Percentiles rank a stretch among this genome's conserved stretches.
Evolutionary conservation across 2,329 filamentous ascomycete species (phyloP).

Genomic region (Microsporum canis): DNA sequence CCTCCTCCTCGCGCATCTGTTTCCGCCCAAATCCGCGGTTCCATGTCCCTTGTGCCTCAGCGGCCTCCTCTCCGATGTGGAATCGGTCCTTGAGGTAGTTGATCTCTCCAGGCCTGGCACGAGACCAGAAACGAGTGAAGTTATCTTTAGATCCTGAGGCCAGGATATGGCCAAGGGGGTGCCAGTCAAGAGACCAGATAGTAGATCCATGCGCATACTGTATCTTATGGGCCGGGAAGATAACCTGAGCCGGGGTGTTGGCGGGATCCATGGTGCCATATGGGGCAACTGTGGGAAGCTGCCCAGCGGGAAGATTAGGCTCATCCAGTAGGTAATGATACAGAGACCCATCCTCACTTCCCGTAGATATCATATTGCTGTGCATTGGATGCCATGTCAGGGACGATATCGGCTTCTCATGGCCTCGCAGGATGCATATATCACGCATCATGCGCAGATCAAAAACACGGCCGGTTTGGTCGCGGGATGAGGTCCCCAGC

Average conservation of each 20-base stretch:
- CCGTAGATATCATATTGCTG: constrained; percentile 76
- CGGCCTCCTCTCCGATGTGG: constrained; percentile 87
- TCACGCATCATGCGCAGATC: constrained; percentile 98
- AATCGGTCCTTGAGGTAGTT: constrained; percentile 80
- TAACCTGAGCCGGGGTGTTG: constrained; percentile 74
- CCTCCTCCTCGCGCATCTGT: constrained; percentile 80
- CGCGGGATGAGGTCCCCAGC: constrained; percentile 82
- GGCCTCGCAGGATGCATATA: constrained; percentile 81
- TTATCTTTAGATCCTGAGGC: constrained; percentile 94
- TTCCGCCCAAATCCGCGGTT: constrained; percentile 66
- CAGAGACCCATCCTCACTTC: constrained; percentile 77
- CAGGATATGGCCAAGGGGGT: constrained; percentile 88
- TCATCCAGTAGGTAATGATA: constrained; percentile 95
- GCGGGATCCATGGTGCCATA: constrained; percentile 74
- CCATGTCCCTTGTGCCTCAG: constrained; percentile 91
- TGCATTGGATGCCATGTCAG: constrained; percentile 91
- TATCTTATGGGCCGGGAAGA: constrained; percentile 79
- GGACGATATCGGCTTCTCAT: constrained; percentile 92
- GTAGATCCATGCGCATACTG: constrained; percentile 86
- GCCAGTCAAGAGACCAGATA: constrained; percentile 97
- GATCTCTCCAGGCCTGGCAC: constrained; percentile 76
- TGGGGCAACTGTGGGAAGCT: constrained; percentile 60
- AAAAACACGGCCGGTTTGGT: constrained; percentile 86
- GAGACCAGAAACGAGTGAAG: constrained; percentile 93
- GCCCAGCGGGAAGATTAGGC: constrained; percentile 69